Percentiles rank a stretch among this genome's conserved stretches.
Conservation (phyloP, 2,329 filamentous ascomycete species). For the Sarocladiaceae sp. region DNA sequence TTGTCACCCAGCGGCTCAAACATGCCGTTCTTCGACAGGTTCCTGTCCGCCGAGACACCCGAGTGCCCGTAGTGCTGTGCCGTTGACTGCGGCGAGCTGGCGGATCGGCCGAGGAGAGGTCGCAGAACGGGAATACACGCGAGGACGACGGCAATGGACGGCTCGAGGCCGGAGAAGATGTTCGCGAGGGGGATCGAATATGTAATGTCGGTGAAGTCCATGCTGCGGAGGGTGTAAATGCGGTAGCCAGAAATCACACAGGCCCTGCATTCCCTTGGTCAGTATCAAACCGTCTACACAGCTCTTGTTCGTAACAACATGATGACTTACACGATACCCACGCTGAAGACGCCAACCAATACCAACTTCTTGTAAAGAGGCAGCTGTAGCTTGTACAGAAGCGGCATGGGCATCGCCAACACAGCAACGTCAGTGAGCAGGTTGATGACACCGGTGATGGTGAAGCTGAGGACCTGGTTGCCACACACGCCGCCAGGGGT, state of each 20-base stretch:
- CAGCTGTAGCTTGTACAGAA: constrained; percentile 23
- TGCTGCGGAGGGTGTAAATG: constrained; percentile 14
- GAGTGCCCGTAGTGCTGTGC: too few relatives aligned
- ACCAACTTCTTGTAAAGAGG: constrained; percentile 22
- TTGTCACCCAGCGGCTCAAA: too few relatives aligned
- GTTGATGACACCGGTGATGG: constrained; percentile 25
- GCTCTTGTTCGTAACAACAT: not conserved
- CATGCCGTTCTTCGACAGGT: too few relatives aligned
- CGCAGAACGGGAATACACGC: constrained; percentile 33
- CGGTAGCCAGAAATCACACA: constrained; percentile 29
- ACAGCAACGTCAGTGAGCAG: constrained; percentile 26
- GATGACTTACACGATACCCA: constrained; percentile 26
- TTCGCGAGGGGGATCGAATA: constrained; percentile 24
- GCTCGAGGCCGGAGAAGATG: constrained; percentile 31
- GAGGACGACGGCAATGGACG: constrained; percentile 29
- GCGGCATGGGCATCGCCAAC: constrained; percentile 24
- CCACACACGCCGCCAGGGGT: constrained; percentile 23
- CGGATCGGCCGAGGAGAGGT: constrained; percentile 30
- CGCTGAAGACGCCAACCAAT: constrained; percentile 23
- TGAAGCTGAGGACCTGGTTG: constrained; percentile 22
- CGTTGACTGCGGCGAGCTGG: too few relatives aligned
- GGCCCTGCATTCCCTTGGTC: constrained; percentile 17
- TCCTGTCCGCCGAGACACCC: too few relatives aligned
- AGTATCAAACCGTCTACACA: not conserved
- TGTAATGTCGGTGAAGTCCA: constrained; percentile 12